Base-by-base conservation (phyloP, 2,329 filamentous ascomycete genomes). In the Cladosporium colombiae region DNA sequence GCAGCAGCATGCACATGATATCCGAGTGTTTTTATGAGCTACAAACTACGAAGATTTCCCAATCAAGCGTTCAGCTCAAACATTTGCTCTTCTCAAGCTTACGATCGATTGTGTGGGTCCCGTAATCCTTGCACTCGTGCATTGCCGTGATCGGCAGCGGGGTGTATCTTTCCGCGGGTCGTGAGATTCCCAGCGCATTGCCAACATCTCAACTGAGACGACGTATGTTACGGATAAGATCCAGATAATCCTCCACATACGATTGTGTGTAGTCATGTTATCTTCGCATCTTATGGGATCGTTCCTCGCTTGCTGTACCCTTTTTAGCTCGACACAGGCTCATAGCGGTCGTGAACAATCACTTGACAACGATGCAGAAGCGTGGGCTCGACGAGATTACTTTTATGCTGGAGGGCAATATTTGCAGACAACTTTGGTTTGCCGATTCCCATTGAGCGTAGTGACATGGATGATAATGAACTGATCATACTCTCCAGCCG, bases 371-470 rank as follows among this genome's bases (percentile, higher is more conserved):
- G 29, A 33, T 33, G 16, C 21, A 11, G 59, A 62, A 29, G 44
- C 46, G 21, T 62, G 21, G 16, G 44, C 59, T 16, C 27, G 21
- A 13, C 59, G 59, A 18, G 35, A 46, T 60, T 55, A 61, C 61
- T 73, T 72, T 40, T 71, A 74, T 60, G 60, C 69, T 14, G 72
- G 71, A 18, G 72, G 72, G 21, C 63, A 68, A 23, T 74, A 74
- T 64, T 65, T 57, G 21, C 31, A 57, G 14, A 57, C 31, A 21
- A 40, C 33, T 40, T 14, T 33, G 33, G 55, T 57, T 10, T 64
- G 35, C 63, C 7, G n/a, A 2, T 1, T 29, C 14, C 3, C 18
- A 5, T 14, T 1, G 14, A 18, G 13, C 4, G 25, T 3, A n/a
- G 6, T 55, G 3, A 14, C 16, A n/a, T 33, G 1, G 2, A 5